Conservation (phyloP, 2,329 filamentous ascomycete species). For the Rhytidhysteron rufulum region DNA sequence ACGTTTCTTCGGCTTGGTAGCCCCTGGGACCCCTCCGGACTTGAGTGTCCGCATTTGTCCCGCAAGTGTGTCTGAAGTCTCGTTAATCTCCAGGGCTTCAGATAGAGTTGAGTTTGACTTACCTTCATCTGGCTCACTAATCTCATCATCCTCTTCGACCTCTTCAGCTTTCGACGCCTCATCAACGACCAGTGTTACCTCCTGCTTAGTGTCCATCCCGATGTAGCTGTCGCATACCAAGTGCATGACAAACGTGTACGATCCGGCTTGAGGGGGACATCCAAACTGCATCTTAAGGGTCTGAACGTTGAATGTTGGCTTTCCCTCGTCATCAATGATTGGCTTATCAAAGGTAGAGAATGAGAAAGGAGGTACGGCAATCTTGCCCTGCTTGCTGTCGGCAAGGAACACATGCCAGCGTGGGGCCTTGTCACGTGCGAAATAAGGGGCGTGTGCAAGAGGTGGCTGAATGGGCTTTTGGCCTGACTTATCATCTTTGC, state of each 20-base stretch:
- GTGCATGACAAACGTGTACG: slow-evolving; percentile 94
- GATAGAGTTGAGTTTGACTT: slow-evolving; percentile 39
- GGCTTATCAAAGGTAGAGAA: slow-evolving; percentile 90
- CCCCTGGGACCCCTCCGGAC: slow-evolving; percentile 52
- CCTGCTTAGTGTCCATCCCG: slow-evolving; percentile 87
- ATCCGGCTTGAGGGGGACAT: slow-evolving; percentile 84
- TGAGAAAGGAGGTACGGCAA: slow-evolving; percentile 94
- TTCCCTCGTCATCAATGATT: slow-evolving; percentile 72
- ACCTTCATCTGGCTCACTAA: slow-evolving; percentile 98
- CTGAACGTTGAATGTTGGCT: slow-evolving; percentile 90
- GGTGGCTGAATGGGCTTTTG: slow-evolving; percentile 69
- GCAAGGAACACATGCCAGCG: slow-evolving; percentile 93
- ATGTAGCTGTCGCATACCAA: slow-evolving; percentile 92
- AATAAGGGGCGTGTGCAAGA: slow-evolving; percentile 86
- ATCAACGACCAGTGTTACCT: slow-evolving; percentile 84
- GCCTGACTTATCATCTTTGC: slow-evolving; percentile 63
- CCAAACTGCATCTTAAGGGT: slow-evolving; percentile 97
- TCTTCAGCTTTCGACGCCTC: slow-evolving; percentile 80
- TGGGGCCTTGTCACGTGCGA: slow-evolving; percentile 82
- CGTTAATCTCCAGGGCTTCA: not conserved
- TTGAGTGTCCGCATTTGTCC: slow-evolving; percentile 89
- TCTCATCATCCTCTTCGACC: slow-evolving; percentile 84
- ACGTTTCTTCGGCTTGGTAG: slow-evolving; percentile 55
- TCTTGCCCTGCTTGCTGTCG: slow-evolving; percentile 90
- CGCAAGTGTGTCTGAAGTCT: slow-evolving; percentile 65